Evolutionary conservation across 2,329 filamentous ascomycete species (phyloP).

Genomic region (Apiospora aurea): DNA sequence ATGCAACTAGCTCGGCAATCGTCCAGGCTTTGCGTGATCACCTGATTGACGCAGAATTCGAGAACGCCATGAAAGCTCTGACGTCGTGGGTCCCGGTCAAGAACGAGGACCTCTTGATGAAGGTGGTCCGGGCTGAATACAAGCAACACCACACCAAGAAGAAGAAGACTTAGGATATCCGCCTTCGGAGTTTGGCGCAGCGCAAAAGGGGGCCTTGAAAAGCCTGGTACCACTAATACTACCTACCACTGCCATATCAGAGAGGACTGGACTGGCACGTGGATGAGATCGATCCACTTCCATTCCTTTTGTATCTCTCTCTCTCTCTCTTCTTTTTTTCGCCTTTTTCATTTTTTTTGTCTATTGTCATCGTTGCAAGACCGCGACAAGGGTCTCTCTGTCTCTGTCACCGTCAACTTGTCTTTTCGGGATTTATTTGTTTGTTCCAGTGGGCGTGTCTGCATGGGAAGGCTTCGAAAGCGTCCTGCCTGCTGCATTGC

Average conservation of each 20-base stretch:
- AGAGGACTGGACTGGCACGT: conserved; percentile 8
- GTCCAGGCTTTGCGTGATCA: conserved; percentile 91
- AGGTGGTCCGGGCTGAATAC: conserved; percentile 86
- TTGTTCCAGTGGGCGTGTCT: not conserved
- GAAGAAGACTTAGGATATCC: conserved; percentile 45
- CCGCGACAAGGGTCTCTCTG: conserved; percentile 6
- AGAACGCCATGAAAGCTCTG: conserved; percentile 96
- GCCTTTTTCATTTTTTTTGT: not conserved
- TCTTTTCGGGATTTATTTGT: not conserved
- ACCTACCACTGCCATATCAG: not conserved
- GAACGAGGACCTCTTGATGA: conserved; percentile 93
- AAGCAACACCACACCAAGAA: conserved; percentile 64
- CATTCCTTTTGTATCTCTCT: not conserved
- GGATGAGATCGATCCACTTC: not conserved
- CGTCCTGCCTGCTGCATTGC: conserved; percentile 7
- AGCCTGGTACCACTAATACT: conserved; percentile 3
- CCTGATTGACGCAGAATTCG: conserved; percentile 91
- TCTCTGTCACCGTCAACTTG: not conserved
- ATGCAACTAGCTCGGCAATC: conserved; percentile 87
- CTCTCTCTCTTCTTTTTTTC: not conserved
- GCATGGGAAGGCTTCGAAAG: conserved; percentile 9
- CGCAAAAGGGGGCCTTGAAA: not conserved
- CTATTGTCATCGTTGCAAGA: conserved; percentile 2
- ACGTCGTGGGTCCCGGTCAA: conserved; percentile 94
- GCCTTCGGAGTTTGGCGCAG: conserved; percentile 29